These are phyloP conservation scores for Triticum urartu DNA, from an alignment of 176 grass and related monocot genomes.

Conservation along the genomic window DNA sequence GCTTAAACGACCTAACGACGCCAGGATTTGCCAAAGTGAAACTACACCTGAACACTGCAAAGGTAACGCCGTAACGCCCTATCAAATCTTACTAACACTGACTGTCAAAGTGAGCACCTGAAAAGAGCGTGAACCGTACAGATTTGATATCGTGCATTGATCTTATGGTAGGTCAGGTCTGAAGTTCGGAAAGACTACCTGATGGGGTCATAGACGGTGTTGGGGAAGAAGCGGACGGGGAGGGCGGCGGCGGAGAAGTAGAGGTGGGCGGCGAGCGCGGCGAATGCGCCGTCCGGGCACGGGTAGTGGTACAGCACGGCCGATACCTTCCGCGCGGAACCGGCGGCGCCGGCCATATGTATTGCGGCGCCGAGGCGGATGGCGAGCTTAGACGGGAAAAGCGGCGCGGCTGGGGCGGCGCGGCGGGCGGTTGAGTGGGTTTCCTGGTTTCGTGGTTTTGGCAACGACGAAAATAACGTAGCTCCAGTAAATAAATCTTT, in stretches of 20 bases:
- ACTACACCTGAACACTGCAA: neutral
- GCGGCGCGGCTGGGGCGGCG: neutral
- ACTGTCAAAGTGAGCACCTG: neutral
- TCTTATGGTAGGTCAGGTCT: neutral
- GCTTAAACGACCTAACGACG: neutral
- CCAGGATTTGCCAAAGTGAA: neutral
- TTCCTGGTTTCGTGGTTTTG: neutral
- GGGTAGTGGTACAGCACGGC: conserved; percentile 96
- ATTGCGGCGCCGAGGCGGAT: neutral
- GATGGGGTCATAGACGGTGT: conserved; percentile 86
- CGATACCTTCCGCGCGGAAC: conserved; percentile 41
- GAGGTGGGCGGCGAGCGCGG: conserved; percentile 88
- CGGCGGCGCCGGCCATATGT: conserved; percentile 30
- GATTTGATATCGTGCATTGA: neutral
- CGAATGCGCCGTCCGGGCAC: conserved; percentile 89
- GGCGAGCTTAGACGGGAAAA: neutral
- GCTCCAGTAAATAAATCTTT: no score
- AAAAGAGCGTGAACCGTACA: neutral
- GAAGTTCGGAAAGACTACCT: conserved; percentile 35
- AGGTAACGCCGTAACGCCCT: neutral
- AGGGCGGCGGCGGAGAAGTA: conserved; percentile 73
- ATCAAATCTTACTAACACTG: neutral
- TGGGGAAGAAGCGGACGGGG: conserved; percentile 85
- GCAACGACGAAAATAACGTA: no score
- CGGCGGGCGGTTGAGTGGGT: neutral